Evolutionary conservation across 331 rosid species (phyloP), one percentile per base, ranked within the genome.

Genomic region (Prunus yedoensis): DNA sequence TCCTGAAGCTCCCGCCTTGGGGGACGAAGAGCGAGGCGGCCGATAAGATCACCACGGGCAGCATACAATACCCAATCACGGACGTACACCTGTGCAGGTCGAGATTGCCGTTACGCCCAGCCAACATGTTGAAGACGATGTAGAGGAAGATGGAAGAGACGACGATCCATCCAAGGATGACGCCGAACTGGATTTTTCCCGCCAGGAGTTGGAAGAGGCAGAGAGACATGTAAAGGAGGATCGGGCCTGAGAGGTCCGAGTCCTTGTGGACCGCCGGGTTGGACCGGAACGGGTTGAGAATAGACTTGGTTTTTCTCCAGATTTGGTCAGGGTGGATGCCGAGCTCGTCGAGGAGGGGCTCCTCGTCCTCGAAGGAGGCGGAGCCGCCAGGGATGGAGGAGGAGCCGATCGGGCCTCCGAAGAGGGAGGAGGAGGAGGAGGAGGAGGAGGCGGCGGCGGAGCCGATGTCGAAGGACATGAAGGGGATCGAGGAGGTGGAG

Each of bases 321-420:
- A 95, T 95, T 86, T 91, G 98, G n/a, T 92, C 97, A 0, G 97
- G 98, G 80, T 95, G 99, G 80, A 95, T 95, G 25, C 99, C 98
- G 43, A 95, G 97, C 82, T 95, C 97, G 72, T 95, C 96, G 30
- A 95, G 98, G 25, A 95, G 94, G 15, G 99, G 96, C 38, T 92
- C 99, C 79, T 95, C 99, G 28, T 92, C 97, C n/a, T 95, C 99
- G 75, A 95, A 95, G 72, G 74, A 85, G 16, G 79, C 64, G 38
- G 81, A 77, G 12, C 80, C 76, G 12, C 88, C 87, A 4, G 81
- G 82, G 2, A 45, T 74, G 23, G 90, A 83, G n/a, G 87, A 84
- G 2, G 77, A 58, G 32, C 82, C 81, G 50, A 79, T 73, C 15
- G 94, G 84, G 1, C 90, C 94, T 10, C 91, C 78, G 75, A 87